phyloP scores from a whole-genome alignment of 2,329 filamentous ascomycete species.

The Exophiala sideris region DNA sequence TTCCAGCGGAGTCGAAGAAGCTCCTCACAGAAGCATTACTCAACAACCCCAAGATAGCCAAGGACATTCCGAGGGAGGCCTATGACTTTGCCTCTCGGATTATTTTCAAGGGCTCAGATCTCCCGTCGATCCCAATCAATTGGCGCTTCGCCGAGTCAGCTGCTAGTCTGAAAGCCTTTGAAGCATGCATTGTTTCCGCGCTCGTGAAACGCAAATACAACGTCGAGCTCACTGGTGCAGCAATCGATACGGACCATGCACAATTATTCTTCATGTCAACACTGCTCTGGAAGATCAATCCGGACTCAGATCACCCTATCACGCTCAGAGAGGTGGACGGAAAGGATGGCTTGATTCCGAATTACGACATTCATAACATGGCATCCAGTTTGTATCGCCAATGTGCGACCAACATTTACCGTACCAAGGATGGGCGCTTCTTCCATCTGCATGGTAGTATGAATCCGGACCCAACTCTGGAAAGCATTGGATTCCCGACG shows the following conservation, averaged over 20 bases:
- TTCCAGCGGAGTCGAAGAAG: constrained; percentile 9
- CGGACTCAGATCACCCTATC: too few species aligned
- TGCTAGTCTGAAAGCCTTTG: constrained; percentile 48
- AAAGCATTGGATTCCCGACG: constrained; percentile 35
- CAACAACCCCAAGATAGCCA: constrained; percentile 50
- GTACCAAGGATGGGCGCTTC: constrained; percentile 44
- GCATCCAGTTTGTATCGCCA: constrained; percentile 1
- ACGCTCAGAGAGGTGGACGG: too few species aligned
- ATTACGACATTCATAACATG: neutral
- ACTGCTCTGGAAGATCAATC: constrained; percentile 33
- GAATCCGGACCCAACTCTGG: constrained; percentile 45
- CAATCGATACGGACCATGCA: constrained; percentile 49
- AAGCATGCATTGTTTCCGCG: constrained; percentile 46
- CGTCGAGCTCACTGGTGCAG: constrained; percentile 36
- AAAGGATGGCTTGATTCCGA: constrained; percentile 34
- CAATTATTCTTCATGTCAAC: constrained; percentile 43
- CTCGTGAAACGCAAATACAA: constrained; percentile 47
- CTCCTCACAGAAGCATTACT: constrained; percentile 39
- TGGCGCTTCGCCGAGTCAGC: constrained; percentile 57
- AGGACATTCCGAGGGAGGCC: constrained; percentile 47
- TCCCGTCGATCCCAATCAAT: constrained; percentile 52
- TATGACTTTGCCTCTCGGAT: constrained; percentile 42
- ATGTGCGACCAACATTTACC: constrained; percentile 44
- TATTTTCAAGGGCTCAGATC: constrained; percentile 42
- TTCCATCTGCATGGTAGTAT: constrained; percentile 49